Base-by-base conservation (phyloP, 2,329 filamentous ascomycete genomes). In the Neonectria magnoliae region DNA sequence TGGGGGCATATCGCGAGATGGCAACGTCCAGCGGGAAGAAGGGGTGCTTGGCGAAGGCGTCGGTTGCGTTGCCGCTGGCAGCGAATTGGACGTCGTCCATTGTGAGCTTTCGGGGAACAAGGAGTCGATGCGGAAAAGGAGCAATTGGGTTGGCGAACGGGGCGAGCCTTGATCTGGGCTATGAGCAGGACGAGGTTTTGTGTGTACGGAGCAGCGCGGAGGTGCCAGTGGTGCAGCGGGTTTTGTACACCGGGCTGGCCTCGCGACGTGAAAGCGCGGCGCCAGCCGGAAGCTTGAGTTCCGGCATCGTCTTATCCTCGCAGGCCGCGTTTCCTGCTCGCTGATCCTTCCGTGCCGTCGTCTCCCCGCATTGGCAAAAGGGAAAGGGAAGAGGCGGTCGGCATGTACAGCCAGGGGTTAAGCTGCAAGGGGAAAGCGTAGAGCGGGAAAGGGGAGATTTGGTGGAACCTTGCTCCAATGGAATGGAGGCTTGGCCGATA, bases 21-120 rank as follows among this genome's bases (percentile, higher is more conserved):
- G 82, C 79, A 41, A 88, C 85, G 57, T 88, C 86, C 22, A 89
- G 75, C 5, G 92, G 92, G 74, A 91, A 93, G 80, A 92, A 94
- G 1, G 91, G 91, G 76, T 94, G 90, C 18, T 54, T 41, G 6
- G 72, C 68, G 0, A 45, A 25, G n/a, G 57, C 60, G 2, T 25
- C 55, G 3, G 69, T 69, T 22, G 60, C 44, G 33, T 67, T 65
- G 38, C 53, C 57, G 63, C 53, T 56, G 61, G 57, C 45, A 41
- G 42, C 20, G 22, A 61, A 52, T 5, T 53, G 3, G 3, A 64
- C 22, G 56, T n/a, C 58, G 51, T 71, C 64, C 71, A 72, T 73
- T 57, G 48, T 59, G 60, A 27, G 22, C 10, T 54, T 33, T 45
- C n/a, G n/a, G 4, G 25, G 22, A 41, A 11, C 22, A 11, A 2